A percentile compares a stretch with the other conserved stretches of the same genome.
These are phyloP conservation scores for Cardiospermum halicacabum DNA, from an alignment of 345 rosid species.

Conservation along the genomic window DNA sequence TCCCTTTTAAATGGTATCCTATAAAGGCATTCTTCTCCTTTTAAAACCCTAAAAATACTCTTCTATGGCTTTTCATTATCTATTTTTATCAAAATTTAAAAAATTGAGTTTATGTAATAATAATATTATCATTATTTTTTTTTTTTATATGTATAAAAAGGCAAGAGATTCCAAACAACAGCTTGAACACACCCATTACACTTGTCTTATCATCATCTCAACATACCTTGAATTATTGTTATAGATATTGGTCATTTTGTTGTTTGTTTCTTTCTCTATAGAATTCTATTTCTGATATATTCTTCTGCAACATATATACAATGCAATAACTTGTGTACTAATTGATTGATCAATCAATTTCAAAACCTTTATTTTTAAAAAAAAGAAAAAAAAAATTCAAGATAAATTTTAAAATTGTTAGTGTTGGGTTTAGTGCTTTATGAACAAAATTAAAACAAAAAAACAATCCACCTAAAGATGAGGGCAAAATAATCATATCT, in stretches of 20 bases:
- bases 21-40: constrained; percentile 10
- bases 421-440: too few species aligned
- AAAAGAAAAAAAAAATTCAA: too few species aligned
- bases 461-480: not conserved
- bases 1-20: constrained; percentile 17
- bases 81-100: too few species aligned
- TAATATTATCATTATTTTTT: too few species aligned
- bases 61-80: too few species aligned
- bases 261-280: not conserved
- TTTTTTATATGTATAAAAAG: too few species aligned
- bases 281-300: not conserved
- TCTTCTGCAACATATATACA: not conserved
- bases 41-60: not conserved
- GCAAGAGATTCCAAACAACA: not conserved
- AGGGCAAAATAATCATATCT: not conserved
- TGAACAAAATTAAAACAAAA: too few species aligned
- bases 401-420: too few species aligned
- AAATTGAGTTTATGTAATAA: too few species aligned
- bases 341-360: too few species aligned
- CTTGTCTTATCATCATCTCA: not conserved
- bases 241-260: not conserved
- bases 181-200: not conserved
- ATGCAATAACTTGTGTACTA: not conserved
- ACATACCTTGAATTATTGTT: not conserved
- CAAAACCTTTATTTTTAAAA: too few species aligned